Percentiles rank a stretch among this genome's conserved stretches.
Evolutionary conservation across 345 rosid species (phyloP).

Genomic region (Syzygium aqueum): DNA sequence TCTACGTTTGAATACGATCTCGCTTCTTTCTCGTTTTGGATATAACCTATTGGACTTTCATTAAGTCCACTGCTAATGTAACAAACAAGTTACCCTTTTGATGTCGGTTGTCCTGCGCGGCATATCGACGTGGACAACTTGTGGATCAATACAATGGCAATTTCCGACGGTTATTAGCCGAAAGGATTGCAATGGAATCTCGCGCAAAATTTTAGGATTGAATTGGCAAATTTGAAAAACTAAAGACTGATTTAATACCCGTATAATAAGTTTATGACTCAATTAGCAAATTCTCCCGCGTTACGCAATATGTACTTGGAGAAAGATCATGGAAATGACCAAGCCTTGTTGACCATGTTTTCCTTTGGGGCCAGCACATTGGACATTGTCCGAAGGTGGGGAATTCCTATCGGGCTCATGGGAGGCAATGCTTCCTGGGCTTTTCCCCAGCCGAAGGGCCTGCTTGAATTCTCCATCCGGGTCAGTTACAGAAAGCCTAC

Average conservation of each 20-base stretch:
- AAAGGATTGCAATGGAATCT: no score
- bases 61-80: not conserved
- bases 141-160: no score
- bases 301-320: fast-evolving
- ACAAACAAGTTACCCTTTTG: not conserved
- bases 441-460: not conserved
- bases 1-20: not conserved
- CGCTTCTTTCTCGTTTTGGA: no score
- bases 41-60: not conserved
- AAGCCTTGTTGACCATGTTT: not conserved
- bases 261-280: no score
- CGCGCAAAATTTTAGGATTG: no score
- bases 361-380: not conserved
- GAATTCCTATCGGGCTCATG: not conserved
- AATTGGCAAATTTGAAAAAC: no score
- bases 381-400: not conserved
- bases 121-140: no score
- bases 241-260: no score
- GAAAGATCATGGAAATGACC: not conserved
- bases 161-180: no score
- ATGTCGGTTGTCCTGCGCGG: no score
- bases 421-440: not conserved
- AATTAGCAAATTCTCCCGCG: no score
- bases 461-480: not conserved
- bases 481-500: not conserved